phyloP scores from a whole-genome alignment of 768 basidiomycete species.

The Mrakia gelida region DNA sequence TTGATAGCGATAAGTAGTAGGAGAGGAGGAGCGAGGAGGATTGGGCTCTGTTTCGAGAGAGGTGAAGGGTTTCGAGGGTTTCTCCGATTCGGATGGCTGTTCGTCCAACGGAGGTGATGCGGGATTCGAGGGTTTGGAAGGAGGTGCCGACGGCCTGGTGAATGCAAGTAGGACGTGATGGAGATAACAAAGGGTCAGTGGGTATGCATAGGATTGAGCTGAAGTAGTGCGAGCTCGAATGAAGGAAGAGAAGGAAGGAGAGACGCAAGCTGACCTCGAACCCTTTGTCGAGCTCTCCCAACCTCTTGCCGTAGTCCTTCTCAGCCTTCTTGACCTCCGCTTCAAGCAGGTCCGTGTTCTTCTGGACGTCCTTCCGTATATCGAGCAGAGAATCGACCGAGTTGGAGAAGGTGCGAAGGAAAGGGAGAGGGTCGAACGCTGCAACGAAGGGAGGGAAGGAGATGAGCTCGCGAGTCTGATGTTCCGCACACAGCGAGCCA shows the following conservation, averaged over 20 bases:
- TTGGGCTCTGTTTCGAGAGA: constrained; percentile 27
- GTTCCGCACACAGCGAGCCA: not conserved
- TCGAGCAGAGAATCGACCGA: constrained; percentile 83
- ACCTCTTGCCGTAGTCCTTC: constrained; percentile 87
- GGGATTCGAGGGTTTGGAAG: constrained; percentile 81
- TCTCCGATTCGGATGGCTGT: constrained; percentile 89
- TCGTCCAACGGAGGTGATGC: constrained; percentile 87
- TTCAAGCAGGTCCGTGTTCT: constrained; percentile 86
- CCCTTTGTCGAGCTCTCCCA: constrained; percentile 84
- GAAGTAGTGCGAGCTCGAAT: not conserved
- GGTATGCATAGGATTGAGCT: not conserved
- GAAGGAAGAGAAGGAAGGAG: not conserved
- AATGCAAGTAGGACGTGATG: not conserved
- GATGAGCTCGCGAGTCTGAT: constrained; percentile 34
- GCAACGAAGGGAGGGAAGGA: constrained; percentile 1
- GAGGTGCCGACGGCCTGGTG: constrained; percentile 76
- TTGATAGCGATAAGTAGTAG: constrained; percentile 27
- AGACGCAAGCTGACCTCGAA: constrained; percentile 70
- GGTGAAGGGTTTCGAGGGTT: constrained; percentile 63
- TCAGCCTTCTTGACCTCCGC: constrained; percentile 82
- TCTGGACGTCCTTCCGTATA: constrained; percentile 82
- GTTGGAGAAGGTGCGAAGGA: constrained; percentile 84
- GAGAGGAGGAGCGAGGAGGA: constrained; percentile 26
- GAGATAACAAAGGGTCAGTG: no score
- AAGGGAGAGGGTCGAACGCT: constrained; percentile 95